Conservation (phyloP, 441 rosid species). For the Populus hybrid region DNA sequence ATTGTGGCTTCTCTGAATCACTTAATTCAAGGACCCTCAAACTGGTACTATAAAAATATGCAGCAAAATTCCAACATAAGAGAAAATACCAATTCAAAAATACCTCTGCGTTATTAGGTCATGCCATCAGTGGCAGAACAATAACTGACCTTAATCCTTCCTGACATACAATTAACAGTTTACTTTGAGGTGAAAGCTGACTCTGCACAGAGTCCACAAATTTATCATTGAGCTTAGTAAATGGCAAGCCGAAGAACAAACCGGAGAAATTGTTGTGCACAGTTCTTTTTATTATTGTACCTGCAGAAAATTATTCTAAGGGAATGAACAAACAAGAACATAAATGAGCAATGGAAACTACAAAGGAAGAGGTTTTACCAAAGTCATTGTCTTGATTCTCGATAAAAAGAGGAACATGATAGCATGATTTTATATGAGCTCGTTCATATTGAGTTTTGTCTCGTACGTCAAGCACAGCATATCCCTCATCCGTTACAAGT, state of each 20-base stretch:
- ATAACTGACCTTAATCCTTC: conserved; percentile 87
- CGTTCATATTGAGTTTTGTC: conserved; percentile 73
- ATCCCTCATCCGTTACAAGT: conserved; percentile 58
- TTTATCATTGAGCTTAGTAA: conserved; percentile 75
- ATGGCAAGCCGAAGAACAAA: conserved; percentile 75
- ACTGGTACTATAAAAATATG: neutral
- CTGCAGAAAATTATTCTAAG: conserved; percentile 35
- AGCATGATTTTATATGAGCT: conserved; percentile 79
- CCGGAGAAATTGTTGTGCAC: conserved; percentile 93
- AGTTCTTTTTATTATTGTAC: conserved; percentile 73
- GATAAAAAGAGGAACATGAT: conserved; percentile 79
- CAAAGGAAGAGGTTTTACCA: conserved; percentile 35
- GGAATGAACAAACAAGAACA: neutral
- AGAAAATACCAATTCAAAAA: neutral
- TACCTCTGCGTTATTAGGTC: neutral
- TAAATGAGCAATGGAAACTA: neutral
- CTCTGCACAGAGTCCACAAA: conserved; percentile 54
- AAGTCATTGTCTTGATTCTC: conserved; percentile 77
- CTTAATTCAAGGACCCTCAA: neutral
- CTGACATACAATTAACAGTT: conserved; percentile 81
- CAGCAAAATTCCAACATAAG: neutral
- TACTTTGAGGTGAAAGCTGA: conserved; percentile 65
- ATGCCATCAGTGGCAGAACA: neutral
- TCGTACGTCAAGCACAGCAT: conserved; percentile 63
- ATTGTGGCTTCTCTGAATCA: neutral